These are phyloP conservation scores for Ceratocystis harringtonii DNA, from an alignment of 2,329 filamentous ascomycete species.

Conservation along the genomic window DNA sequence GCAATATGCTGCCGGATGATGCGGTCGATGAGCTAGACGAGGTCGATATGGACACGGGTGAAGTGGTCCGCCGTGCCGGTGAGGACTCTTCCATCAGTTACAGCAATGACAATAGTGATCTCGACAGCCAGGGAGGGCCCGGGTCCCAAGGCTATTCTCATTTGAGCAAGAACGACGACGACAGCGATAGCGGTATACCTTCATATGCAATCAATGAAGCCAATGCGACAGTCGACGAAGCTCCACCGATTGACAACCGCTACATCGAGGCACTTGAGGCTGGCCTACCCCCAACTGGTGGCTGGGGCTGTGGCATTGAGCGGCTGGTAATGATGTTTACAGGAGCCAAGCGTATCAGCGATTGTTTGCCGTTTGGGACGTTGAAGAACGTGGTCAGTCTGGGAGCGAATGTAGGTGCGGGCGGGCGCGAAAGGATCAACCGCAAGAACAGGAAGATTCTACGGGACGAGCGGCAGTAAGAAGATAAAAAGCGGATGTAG, in stretches of 20 bases:
- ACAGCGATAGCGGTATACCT: not conserved
- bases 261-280: constrained; percentile 76
- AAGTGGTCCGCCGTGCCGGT: constrained; percentile 13
- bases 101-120: not conserved
- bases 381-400: constrained; percentile 51
- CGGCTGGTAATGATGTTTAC: constrained; percentile 82
- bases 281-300: constrained; percentile 86
- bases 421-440: constrained; percentile 15
- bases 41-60: constrained; percentile 27
- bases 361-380: constrained; percentile 79
- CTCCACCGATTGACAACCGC: constrained; percentile 50
- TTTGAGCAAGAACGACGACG: not conserved
- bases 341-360: constrained; percentile 61
- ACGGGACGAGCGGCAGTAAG: not conserved
- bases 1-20: constrained; percentile 20
- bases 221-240: constrained; percentile 23
- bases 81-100: not conserved
- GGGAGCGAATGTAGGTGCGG: constrained; percentile 17
- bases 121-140: not conserved
- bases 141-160: not conserved
- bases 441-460: constrained; percentile 12
- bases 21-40: constrained; percentile 17
- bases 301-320: constrained; percentile 92
- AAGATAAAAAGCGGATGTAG: too few species aligned
- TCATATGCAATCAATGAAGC: not conserved